These are phyloP conservation scores for Kitagawia praeruptora DNA, from an alignment of 129 eudicot genomes.

Conservation along the genomic window DNA sequence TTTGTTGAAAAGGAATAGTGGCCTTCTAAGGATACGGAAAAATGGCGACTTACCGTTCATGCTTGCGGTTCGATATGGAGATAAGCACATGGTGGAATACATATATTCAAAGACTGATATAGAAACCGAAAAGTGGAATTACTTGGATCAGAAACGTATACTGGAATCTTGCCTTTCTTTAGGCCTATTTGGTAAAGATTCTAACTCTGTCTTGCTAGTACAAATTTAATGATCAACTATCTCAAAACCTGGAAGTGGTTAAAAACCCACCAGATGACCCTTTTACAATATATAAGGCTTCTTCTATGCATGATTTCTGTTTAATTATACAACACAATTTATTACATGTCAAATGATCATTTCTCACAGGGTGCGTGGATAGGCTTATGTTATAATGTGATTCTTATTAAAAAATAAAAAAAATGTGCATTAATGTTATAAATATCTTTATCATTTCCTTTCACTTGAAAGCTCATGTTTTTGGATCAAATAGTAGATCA, in stretches of 20 bases:
- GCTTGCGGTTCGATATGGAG: slow-evolving; percentile 40
- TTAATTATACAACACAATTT: too few relatives aligned
- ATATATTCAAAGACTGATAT: slow-evolving; percentile 14
- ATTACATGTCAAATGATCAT: background rate
- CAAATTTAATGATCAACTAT: background rate
- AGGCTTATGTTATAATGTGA: background rate
- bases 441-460: too few relatives aligned
- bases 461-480: too few relatives aligned
- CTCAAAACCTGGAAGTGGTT: background rate
- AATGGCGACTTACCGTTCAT: slow-evolving; percentile 21
- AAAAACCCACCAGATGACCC: too few relatives aligned
- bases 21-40: slow-evolving; percentile 19
- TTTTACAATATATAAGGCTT: too few relatives aligned
- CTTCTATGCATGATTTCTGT: too few relatives aligned
- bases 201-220: background rate
- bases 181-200: background rate
- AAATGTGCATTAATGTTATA: background rate
- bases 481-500: too few relatives aligned
- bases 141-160: background rate
- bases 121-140: background rate
- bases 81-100: slow-evolving; percentile 33
- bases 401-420: too few relatives aligned
- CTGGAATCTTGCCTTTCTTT: background rate
- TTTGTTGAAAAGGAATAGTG: slow-evolving; percentile 20
- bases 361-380: background rate